Percentiles rank a stretch among this genome's conserved stretches.
phyloP scores from a whole-genome alignment of 768 basidiomycete species.

The Suillus spraguei region DNA sequence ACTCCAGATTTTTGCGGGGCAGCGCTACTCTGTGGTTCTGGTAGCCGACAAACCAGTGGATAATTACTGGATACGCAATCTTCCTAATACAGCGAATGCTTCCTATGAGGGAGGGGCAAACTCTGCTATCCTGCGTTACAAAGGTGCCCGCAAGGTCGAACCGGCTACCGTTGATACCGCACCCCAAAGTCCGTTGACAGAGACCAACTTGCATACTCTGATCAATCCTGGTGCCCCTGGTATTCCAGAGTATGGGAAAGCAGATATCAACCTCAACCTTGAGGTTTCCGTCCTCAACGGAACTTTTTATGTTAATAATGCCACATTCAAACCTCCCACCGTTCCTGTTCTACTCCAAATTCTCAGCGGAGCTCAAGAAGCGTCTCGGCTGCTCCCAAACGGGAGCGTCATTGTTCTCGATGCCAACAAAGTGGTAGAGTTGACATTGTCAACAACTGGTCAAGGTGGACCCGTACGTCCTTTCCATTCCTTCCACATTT shows the following conservation, averaged over 20 bases:
- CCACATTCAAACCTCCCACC: conserved; percentile 15
- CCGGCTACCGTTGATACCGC: conserved; percentile 23
- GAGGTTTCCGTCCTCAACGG: conserved; percentile 11
- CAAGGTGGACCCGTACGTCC: neutral
- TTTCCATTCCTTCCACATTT: neutral
- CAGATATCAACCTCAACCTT: conserved; percentile 23
- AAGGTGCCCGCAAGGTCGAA: conserved; percentile 31
- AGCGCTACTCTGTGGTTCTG: conserved; percentile 34
- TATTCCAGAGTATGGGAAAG: conserved; percentile 25
- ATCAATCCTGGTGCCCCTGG: conserved; percentile 26
- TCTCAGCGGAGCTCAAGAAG: conserved; percentile 35
- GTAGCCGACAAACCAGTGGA: conserved; percentile 34
- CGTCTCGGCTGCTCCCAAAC: conserved; percentile 37
- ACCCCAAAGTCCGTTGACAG: neutral
- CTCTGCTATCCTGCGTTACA: conserved; percentile 44
- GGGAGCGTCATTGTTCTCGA: conserved; percentile 44
- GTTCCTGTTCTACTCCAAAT: conserved; percentile 47
- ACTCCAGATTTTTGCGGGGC: conserved; percentile 39
- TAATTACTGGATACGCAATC: conserved; percentile 44
- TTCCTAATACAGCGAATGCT: conserved; percentile 26
- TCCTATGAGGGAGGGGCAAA: conserved; percentile 33
- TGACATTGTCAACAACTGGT: conserved; percentile 2
- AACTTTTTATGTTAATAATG: neutral
- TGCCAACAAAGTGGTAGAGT: conserved; percentile 40
- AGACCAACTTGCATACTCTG: conserved; percentile 23